Base-by-base conservation (phyloP, 202 grass and related monocot species). In the Hordeum pubiflorum region DNA sequence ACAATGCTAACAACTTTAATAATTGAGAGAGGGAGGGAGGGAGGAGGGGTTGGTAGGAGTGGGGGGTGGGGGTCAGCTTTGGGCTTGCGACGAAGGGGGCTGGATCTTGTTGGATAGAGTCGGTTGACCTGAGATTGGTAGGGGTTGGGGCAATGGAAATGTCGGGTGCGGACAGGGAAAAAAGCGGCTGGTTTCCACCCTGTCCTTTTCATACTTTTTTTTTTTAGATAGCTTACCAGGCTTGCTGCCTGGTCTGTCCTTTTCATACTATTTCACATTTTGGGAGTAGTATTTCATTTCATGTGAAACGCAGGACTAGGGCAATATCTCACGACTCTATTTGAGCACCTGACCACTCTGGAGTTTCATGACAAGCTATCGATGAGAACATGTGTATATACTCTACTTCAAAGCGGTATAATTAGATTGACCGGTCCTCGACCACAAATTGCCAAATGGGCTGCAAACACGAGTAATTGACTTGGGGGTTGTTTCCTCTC, bases 81-180 rank as follows among this genome's bases (percentile, higher is more conserved):
- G 46, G 64, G 24, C 34, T 7, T 54, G 58, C 22, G 15, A 72
- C 22, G 15, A 72, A 15, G 24, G 67, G 32, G 29, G 17, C 23
- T 79, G 60, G 74, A 79, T 86, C 83, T 86, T 74, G 74, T 43
- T 74, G 74, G 87, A 75, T 79, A 82, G 74, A 46, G 33, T 79
- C 74, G 40, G 60, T 83, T 89, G 79, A 83, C 87, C 68, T 34
- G 60, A 69, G 72, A 37, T 10, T 24, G 62, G 52, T 20, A 36
- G 46, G 50, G 54, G 56, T 54, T 10, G 39, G 58, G 78, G 65
- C 82, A 72, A 72, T 21, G 58, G 31, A 58, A 10, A 23, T 77
- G 65, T 78, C 83, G 58, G 56, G 82, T 72, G 43, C 56, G 82
- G 82, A 71, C 14, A 66, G 22, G 44, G 4, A 32, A 34, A 81